These are phyloP conservation scores for Debaryomycetaceae sp. DNA, from an alignment of 1,139 yeast species.

Conservation along the genomic window DNA sequence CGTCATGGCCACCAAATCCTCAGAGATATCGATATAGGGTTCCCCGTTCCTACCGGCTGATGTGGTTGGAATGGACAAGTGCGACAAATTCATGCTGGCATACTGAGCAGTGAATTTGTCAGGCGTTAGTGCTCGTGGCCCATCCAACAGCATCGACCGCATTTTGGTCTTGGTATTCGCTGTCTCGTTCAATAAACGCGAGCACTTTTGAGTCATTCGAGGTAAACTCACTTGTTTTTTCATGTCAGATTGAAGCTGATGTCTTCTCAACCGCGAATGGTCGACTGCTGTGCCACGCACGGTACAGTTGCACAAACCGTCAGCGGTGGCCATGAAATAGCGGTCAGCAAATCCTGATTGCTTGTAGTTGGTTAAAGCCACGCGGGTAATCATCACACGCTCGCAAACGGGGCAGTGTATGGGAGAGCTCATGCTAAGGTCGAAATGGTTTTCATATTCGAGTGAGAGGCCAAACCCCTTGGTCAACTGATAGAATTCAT, in stretches of 20 bases:
- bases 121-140: not conserved
- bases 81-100: slow-evolving; percentile 16
- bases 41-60: slow-evolving; percentile 9
- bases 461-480: slow-evolving; percentile 5
- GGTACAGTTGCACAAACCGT: slow-evolving; percentile 8
- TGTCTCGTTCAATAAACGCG: slow-evolving; percentile 1
- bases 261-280: slow-evolving; percentile 18
- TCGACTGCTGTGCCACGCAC: slow-evolving; percentile 6
- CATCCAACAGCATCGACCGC: slow-evolving; percentile 1
- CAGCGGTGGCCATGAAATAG: slow-evolving; percentile 10
- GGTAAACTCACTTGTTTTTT: not conserved
- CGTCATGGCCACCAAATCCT: slow-evolving; percentile 29
- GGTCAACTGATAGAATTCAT: slow-evolving; percentile 5
- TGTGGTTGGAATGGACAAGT: slow-evolving; percentile 13
- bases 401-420: slow-evolving; percentile 20
- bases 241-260: slow-evolving; percentile 22
- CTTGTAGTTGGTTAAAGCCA: slow-evolving; percentile 14
- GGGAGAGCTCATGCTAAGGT: slow-evolving; percentile 5
- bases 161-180: not conserved
- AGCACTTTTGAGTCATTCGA: not conserved
- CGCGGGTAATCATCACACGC: slow-evolving; percentile 9
- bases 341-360: slow-evolving; percentile 21
- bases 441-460: slow-evolving; percentile 5
- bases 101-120: no score
- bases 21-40: slow-evolving; percentile 14